phyloP scores from a whole-genome alignment of 441 rosid species.

The Adansonia madagascariensis region DNA sequence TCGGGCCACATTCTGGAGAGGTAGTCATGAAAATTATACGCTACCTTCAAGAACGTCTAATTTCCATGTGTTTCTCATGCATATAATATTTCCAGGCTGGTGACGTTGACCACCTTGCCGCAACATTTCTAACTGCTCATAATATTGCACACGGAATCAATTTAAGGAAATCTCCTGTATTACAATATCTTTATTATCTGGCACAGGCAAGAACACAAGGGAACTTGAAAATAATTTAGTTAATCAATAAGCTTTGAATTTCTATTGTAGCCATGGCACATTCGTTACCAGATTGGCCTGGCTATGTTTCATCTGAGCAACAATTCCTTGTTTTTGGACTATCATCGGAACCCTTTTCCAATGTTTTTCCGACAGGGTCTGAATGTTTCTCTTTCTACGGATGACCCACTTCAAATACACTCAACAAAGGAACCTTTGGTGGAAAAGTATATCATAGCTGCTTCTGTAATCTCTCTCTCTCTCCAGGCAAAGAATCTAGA shows the following conservation, averaged over 20 bases:
- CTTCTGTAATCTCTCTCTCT: slow-evolving; percentile 63
- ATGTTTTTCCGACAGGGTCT: slow-evolving; percentile 90
- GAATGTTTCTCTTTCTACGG: slow-evolving; percentile 96
- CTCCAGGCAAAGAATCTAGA: not conserved
- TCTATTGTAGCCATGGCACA: slow-evolving; percentile 23
- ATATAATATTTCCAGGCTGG: slow-evolving; percentile 73
- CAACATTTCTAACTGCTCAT: slow-evolving; percentile 92
- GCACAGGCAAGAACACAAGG: slow-evolving; percentile 65
- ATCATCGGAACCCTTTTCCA: slow-evolving; percentile 93
- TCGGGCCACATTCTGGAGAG: slow-evolving; percentile 98
- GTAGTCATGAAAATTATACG: slow-evolving; percentile 41
- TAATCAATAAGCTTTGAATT: slow-evolving; percentile 14
- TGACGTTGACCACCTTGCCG: slow-evolving; percentile 98
- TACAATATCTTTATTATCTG: slow-evolving; percentile 93
- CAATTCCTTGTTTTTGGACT: slow-evolving; percentile 94
- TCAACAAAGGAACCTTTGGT: slow-evolving; percentile 96
- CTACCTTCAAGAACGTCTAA: slow-evolving; percentile 13
- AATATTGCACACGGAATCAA: slow-evolving; percentile 98
- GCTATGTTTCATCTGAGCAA: slow-evolving; percentile 99
- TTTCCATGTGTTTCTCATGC: slow-evolving; percentile 28
- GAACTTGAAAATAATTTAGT: not conserved
- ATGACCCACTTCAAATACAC: slow-evolving; percentile 98
- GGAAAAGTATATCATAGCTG: slow-evolving; percentile 99
- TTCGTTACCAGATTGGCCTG: slow-evolving; percentile 73
- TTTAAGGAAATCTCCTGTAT: slow-evolving; percentile 97